Percentiles rank a stretch among this genome's conserved stretches.
Evolutionary conservation across 2,329 filamentous ascomycete species (phyloP).

Genomic region (Aspergillus fumigatiaffinis): DNA sequence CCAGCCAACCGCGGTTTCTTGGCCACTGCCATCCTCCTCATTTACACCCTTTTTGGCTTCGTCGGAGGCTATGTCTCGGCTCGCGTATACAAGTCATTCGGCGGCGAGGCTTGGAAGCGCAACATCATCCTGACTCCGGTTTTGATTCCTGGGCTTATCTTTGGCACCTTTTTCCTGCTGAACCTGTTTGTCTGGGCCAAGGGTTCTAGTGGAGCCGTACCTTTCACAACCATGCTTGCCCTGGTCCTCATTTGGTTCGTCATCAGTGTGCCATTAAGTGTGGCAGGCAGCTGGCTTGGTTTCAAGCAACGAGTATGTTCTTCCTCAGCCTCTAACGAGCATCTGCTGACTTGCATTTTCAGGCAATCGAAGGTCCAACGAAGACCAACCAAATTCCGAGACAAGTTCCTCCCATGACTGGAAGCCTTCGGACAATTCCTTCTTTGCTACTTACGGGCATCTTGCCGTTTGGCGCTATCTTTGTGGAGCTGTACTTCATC

Average conservation of each 20-base stretch:
- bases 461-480: conserved; percentile 92
- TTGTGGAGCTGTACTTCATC: conserved; percentile 98
- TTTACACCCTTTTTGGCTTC: conserved; percentile 90
- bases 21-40: conserved; percentile 85
- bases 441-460: conserved; percentile 90
- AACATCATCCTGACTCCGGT: conserved; percentile 87
- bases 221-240: conserved; percentile 94
- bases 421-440: conserved; percentile 80
- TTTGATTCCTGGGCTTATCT: conserved; percentile 81
- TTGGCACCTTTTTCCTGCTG: conserved; percentile 83
- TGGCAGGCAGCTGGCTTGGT: conserved; percentile 87
- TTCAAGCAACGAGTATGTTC: conserved; percentile 63
- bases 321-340: neutral
- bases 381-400: conserved; percentile 97
- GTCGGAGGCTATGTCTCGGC: conserved; percentile 88
- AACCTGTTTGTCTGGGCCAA: conserved; percentile 97
- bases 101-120: conserved; percentile 88
- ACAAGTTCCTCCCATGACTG: conserved; percentile 81
- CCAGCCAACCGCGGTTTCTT: conserved; percentile 93
- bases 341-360: conserved; percentile 10
- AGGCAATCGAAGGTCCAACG: conserved; percentile 71
- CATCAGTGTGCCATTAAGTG: conserved; percentile 87
- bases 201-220: conserved; percentile 85
- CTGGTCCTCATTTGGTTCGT: conserved; percentile 94
- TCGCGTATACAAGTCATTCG: conserved; percentile 89